Conservation (phyloP, 23 red algal genomes). For the Gracilaria gracilis region DNA sequence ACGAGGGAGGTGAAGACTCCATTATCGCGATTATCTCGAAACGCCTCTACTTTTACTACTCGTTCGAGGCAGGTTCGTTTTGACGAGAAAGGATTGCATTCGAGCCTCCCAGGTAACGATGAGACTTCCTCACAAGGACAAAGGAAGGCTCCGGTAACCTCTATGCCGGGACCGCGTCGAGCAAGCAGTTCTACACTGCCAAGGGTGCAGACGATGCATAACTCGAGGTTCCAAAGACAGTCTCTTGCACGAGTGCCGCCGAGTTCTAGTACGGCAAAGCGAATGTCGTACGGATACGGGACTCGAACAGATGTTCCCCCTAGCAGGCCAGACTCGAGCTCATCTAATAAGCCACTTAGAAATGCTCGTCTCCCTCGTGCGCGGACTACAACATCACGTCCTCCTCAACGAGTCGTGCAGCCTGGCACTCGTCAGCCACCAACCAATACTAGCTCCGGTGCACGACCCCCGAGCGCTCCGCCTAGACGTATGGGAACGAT, state of each 20-base stretch:
- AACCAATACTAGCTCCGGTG: background rate
- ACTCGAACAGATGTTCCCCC: conserved; percentile 22
- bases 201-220: conserved; percentile 36
- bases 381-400: conserved; percentile 14
- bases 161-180: conserved; percentile 28
- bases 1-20: conserved; percentile 1
- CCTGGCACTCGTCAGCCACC: conserved; percentile 2
- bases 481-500: conserved; percentile 20
- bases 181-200: background rate
- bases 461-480: conserved; percentile 16
- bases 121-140: background rate
- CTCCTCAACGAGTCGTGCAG: conserved; percentile 20
- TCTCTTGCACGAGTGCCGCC: conserved; percentile 40
- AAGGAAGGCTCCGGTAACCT: conserved; percentile 21
- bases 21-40: conserved; percentile 34
- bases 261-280: conserved; percentile 33
- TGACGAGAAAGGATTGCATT: conserved; percentile 15
- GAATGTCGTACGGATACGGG: conserved; percentile 32
- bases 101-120: background rate
- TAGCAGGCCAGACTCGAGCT: background rate
- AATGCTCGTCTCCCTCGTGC: conserved; percentile 33
- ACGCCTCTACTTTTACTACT: conserved; percentile 40
- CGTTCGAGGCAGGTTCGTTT: conserved; percentile 49
- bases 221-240: background rate
- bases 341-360: conserved; percentile 3